These are phyloP conservation scores for Pterulicium gracile DNA, from an alignment of 1,284 basidiomycete genomes.

Conservation along the genomic window DNA sequence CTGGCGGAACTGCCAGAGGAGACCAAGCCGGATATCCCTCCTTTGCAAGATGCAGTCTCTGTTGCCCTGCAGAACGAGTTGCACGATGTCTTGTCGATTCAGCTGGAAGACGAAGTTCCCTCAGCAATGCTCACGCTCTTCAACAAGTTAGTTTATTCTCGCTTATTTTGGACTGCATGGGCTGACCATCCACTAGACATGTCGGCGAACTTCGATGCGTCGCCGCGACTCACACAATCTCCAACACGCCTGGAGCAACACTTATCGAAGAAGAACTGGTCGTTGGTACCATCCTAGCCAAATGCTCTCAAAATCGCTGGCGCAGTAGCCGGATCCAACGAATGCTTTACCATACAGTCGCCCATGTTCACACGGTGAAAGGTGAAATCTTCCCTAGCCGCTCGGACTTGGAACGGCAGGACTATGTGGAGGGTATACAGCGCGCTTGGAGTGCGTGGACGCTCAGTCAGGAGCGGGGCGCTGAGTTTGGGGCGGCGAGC, in stretches of 20 bases:
- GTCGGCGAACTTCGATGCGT: constrained; percentile 58
- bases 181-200: constrained; percentile 27
- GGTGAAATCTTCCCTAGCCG: constrained; percentile 26
- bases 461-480: constrained; percentile 31
- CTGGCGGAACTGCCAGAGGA: constrained; percentile 28
- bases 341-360: constrained; percentile 49
- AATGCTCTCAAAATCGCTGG: constrained; percentile 48
- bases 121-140: constrained; percentile 28
- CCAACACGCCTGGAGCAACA: constrained; percentile 39
- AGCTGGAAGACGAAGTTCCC: neutral
- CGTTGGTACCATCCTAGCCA: constrained; percentile 60
- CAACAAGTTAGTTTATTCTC: neutral
- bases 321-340: constrained; percentile 47
- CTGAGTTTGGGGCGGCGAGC: constrained; percentile 49
- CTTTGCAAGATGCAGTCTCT: constrained; percentile 39
- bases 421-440: constrained; percentile 32
- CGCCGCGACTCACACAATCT: constrained; percentile 55
- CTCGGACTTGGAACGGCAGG: constrained; percentile 14
- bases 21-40: constrained; percentile 11
- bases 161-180: neutral
- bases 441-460: constrained; percentile 57
- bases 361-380: constrained; percentile 42
- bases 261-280: constrained; percentile 67
- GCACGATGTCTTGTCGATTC: constrained; percentile 11
- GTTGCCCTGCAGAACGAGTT: constrained; percentile 28